A percentile compares a stretch with the other conserved stretches of the same genome.
Evolutionary conservation across 2,329 filamentous ascomycete species (phyloP).

Genomic region (Pseudocercospora vitis): DNA sequence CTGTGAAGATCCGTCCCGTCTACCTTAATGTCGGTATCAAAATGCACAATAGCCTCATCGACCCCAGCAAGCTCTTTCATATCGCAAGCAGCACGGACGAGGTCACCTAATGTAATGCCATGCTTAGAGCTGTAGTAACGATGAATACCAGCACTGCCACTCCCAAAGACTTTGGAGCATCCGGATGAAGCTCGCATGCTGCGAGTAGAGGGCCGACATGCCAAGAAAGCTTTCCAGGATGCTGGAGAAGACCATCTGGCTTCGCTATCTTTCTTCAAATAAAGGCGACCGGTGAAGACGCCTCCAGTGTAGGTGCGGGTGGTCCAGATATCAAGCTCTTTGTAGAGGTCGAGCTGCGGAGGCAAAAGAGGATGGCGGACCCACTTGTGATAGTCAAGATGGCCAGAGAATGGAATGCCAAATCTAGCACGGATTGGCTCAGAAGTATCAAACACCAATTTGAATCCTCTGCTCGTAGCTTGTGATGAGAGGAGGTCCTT

Average conservation of each 20-base stretch:
- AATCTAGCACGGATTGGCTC: constrained; percentile 12
- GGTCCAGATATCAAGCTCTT: constrained; percentile 17
- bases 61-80: constrained; percentile 13
- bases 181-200: constrained; percentile 19
- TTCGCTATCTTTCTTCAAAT: neutral
- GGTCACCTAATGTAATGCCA: constrained; percentile 14
- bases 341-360: neutral
- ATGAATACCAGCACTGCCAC: constrained; percentile 10
- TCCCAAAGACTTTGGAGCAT: constrained; percentile 17
- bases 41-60: constrained; percentile 17
- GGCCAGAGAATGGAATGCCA: constrained; percentile 9
- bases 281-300: constrained; percentile 9
- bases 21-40: constrained; percentile 14
- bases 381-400: constrained; percentile 5
- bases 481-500: constrained; percentile 11
- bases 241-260: constrained; percentile 11
- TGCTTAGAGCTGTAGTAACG: constrained; percentile 10
- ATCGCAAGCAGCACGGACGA: constrained; percentile 14
- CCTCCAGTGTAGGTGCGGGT: constrained; percentile 6
- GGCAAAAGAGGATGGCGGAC: constrained; percentile 15
- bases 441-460: constrained; percentile 13
- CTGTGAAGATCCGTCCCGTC: neutral
- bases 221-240: constrained; percentile 14
- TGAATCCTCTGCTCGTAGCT: constrained; percentile 7
- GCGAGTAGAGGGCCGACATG: constrained; percentile 14